Conservation (phyloP, 2,329 filamentous ascomycete species). For the Neonectria coccinea region DNA sequence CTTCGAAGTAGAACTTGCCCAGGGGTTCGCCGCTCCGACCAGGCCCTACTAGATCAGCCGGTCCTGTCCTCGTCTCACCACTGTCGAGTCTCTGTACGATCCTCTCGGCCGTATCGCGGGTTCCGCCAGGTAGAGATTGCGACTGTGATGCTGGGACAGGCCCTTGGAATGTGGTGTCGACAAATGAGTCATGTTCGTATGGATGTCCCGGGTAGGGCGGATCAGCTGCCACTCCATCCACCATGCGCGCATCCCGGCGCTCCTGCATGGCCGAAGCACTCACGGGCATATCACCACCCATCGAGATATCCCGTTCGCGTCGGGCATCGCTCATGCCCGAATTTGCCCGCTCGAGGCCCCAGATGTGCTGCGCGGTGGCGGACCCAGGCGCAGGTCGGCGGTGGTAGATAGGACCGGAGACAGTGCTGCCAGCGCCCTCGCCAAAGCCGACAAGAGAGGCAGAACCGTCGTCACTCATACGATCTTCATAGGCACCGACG, state of each 20-base stretch:
- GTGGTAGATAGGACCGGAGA: constrained; percentile 81
- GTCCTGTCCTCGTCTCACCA: constrained; percentile 56
- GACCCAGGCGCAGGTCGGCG: constrained; percentile 59
- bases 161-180: constrained; percentile 73
- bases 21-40: constrained; percentile 59
- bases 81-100: constrained; percentile 70
- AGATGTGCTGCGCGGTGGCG: constrained; percentile 53
- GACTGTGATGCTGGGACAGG: constrained; percentile 59
- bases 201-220: constrained; percentile 59
- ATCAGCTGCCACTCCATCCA: constrained; percentile 74
- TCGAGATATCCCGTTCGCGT: constrained; percentile 50
- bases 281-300: constrained; percentile 56
- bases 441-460: constrained; percentile 92
- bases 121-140: constrained; percentile 36
- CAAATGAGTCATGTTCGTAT: constrained; percentile 64
- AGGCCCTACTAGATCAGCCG: constrained; percentile 57
- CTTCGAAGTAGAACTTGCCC: constrained; percentile 72
- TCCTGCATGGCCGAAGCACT: constrained; percentile 63
- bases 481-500: constrained; percentile 69
- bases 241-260: constrained; percentile 71
- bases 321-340: constrained; percentile 64
- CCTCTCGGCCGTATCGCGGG: constrained; percentile 71
- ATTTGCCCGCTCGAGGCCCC: constrained; percentile 62
- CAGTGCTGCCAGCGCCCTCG: constrained; percentile 87
- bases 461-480: constrained; percentile 86